Evolutionary conservation across 768 basidiomycete species (phyloP), one percentile per base, ranked within the genome.

Genomic region (Kwoniella botswanensis): DNA sequence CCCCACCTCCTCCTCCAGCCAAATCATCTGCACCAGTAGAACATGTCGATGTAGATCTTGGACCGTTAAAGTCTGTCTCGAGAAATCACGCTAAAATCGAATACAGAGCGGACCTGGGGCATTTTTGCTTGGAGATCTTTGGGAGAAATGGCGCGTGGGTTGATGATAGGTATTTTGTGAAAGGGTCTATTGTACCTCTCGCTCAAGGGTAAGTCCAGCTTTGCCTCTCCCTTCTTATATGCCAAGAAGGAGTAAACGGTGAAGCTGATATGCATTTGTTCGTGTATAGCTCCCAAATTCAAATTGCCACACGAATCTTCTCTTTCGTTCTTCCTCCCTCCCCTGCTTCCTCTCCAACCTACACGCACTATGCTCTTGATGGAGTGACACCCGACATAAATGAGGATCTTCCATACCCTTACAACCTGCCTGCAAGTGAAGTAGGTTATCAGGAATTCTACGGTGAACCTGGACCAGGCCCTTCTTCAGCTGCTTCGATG

Each of bases 141-240:
- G 97, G 97, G n/a, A 87, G 97, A 69, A 98, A 99, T 78, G 97
- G 97, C 13, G 94, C 94, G 18, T 98, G 95, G 92, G 94, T 99
- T 4, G 94, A 98, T 74, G 95, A 94, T 41, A 89, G 92, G n/a
- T 99, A 95, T 92, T 90, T 90, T 60, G 92, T 91, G 12, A 90
- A 92, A 74, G 93, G 95, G 17, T 91, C 91, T 71, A 89, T 90
- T 71, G 91, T 94, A n/a, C 88, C 92, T 41, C 86, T 99, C 22
- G 87, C 90, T 46, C 93, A 94, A 82, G 88, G 93, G 96, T 94
- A 69, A 61, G 86, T 53, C 10, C 57, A 43, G 62, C 17, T 57
- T 17, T 21, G 15, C 9, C 46, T 50, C 13, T 50, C 35, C 35
- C 7, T 35, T 35, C 1, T 7, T 35, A 35, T 4, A 9, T 35